These are phyloP conservation scores for Vitis rupestris DNA, from an alignment of 164 flowering plant genomes.

Conservation along the genomic window DNA sequence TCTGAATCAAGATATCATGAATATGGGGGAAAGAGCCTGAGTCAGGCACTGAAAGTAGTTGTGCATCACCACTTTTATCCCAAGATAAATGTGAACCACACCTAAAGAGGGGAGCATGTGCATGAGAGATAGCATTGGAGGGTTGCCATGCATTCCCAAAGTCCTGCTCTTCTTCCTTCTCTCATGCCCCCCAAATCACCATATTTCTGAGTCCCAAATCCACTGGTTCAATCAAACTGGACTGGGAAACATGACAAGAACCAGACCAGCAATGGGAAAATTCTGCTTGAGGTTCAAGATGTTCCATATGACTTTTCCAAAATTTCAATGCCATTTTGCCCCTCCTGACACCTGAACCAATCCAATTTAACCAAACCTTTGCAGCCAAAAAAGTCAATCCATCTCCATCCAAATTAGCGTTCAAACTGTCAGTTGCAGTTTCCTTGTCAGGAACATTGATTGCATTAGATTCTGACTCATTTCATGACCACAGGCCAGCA, in stretches of 20 bases:
- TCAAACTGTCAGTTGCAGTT: slow-evolving; percentile 23
- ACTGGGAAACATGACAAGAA: no score
- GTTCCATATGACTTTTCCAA: slow-evolving; percentile 58
- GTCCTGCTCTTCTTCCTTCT: no score
- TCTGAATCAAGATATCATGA: slow-evolving; percentile 49
- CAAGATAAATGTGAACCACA: slow-evolving; percentile 78
- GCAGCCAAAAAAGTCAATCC: slow-evolving; percentile 43
- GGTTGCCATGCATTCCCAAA: no score
- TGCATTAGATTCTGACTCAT: slow-evolving; percentile 33
- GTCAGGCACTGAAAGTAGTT: slow-evolving; percentile 56
- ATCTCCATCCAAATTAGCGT: slow-evolving; percentile 43
- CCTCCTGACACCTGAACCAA: slow-evolving; percentile 56
- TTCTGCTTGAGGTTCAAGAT: slow-evolving; percentile 49
- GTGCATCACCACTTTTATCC: slow-evolving; percentile 79
- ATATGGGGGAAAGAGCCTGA: slow-evolving; percentile 59
- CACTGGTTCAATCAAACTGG: no score
- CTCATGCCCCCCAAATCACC: no score
- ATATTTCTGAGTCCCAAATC: no score
- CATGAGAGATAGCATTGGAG: no score
- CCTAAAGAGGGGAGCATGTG: slow-evolving; percentile 8
- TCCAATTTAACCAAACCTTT: slow-evolving; percentile 66
- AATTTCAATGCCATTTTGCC: slow-evolving; percentile 54
- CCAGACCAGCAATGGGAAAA: no score
- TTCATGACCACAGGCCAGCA: slow-evolving; percentile 71
- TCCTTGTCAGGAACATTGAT: slow-evolving; percentile 25